A percentile compares a stretch with the other conserved stretches of the same genome.
Evolutionary conservation across 78 protist species (phyloP).

Genomic region (Polysphondylium violaceum): DNA sequence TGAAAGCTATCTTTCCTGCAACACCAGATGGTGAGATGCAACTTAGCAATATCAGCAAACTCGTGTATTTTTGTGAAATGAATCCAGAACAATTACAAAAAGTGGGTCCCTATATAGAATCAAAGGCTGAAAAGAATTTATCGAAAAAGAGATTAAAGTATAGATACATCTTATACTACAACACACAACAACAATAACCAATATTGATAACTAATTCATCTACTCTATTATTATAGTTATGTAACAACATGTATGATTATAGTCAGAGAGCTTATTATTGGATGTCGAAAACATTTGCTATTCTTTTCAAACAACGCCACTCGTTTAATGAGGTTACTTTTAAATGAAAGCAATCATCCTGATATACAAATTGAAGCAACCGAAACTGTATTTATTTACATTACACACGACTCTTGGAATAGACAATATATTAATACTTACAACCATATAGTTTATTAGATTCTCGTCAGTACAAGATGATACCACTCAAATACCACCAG

Average conservation of each 20-base stretch:
- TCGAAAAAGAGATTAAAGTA: conserved; percentile 55
- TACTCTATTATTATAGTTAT: not conserved
- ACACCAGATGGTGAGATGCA: conserved; percentile 53
- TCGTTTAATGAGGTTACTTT: conserved; percentile 35
- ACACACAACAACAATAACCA: not conserved
- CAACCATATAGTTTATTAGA: conserved; percentile 34
- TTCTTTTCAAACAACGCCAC: conserved; percentile 34
- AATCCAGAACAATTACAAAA: conserved; percentile 71
- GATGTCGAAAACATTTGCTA: conserved; percentile 35
- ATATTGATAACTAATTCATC: not conserved
- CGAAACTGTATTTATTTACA: conserved; percentile 44
- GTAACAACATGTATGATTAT: conserved; percentile 57
- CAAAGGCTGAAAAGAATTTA: conserved; percentile 34
- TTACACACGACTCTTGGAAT: not conserved
- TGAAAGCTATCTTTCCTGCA: conserved; percentile 62
- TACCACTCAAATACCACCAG: conserved; percentile 43
- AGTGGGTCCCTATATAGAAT: conserved; percentile 60
- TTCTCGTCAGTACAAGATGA: conserved; percentile 50
- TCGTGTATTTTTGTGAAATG: conserved; percentile 73
- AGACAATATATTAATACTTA: not conserved
- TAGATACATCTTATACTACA: not conserved
- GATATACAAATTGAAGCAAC: conserved; percentile 72
- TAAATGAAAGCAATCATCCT: conserved; percentile 5
- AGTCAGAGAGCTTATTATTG: conserved; percentile 35
- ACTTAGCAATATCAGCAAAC: conserved; percentile 49